Percentiles rank a stretch among this genome's conserved stretches.
Conservation (phyloP, 257 asterid genomes). For the Przewalskia tangutica region DNA sequence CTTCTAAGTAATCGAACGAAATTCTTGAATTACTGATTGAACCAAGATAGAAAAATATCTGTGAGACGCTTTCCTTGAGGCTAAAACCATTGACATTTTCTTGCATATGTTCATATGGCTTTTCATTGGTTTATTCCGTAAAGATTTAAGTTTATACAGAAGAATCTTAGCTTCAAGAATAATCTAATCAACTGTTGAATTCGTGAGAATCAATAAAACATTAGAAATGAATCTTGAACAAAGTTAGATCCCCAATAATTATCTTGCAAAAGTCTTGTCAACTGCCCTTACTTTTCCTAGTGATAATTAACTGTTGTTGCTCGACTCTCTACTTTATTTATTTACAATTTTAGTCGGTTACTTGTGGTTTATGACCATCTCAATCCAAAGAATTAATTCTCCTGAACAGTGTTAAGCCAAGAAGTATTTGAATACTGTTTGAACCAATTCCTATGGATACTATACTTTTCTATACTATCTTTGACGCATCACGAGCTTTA, state of each 20-base stretch:
- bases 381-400: background rate
- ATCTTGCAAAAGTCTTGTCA: background rate
- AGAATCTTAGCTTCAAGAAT: background rate
- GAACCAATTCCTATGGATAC: background rate
- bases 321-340: background rate
- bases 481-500: background rate
- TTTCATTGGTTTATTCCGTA: background rate
- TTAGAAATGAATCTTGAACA: background rate
- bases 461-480: background rate
- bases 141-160: background rate
- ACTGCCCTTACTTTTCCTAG: background rate
- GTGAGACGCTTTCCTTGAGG: background rate
- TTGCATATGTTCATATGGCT: background rate
- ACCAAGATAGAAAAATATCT: background rate
- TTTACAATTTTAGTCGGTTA: background rate
- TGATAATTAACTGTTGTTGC: background rate
- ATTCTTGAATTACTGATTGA: background rate
- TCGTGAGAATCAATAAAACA: background rate
- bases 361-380: background rate
- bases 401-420: background rate
- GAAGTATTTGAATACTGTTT: background rate
- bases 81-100: background rate
- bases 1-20: background rate
- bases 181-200: background rate
- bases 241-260: background rate